These are phyloP conservation scores for Trichophyton benhamiae DNA, from an alignment of 2,329 filamentous ascomycete species.

Conservation along the genomic window DNA sequence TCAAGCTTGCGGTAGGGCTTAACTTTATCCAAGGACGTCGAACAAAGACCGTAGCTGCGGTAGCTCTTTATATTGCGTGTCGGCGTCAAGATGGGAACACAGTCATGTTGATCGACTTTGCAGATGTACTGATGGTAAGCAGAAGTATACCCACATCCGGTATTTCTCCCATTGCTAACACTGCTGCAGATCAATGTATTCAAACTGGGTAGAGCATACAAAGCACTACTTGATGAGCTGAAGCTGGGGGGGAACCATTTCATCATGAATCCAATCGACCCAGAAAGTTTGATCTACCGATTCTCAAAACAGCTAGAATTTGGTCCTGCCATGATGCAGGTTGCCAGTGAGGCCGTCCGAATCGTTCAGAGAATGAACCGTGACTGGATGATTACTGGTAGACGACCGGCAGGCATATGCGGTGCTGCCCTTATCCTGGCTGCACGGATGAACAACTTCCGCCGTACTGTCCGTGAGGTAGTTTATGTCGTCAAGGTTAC, in stretches of 20 bases:
- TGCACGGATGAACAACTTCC: slow-evolving; percentile 96
- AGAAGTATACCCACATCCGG: not conserved
- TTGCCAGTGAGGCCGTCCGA: slow-evolving; percentile 75
- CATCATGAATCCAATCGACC: slow-evolving; percentile 62
- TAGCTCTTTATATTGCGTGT: slow-evolving; percentile 81
- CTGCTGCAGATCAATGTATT: slow-evolving; percentile 67
- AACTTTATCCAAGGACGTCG: slow-evolving; percentile 80
- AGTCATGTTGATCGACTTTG: slow-evolving; percentile 89
- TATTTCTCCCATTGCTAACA: slow-evolving; percentile 15
- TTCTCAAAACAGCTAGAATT: slow-evolving; percentile 92
- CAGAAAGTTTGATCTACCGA: slow-evolving; percentile 81
- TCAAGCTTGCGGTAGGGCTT: slow-evolving; percentile 59
- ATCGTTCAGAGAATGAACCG: slow-evolving; percentile 87
- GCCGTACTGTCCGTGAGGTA: slow-evolving; percentile 80
- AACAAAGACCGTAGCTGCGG: slow-evolving; percentile 73
- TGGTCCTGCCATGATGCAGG: slow-evolving; percentile 63
- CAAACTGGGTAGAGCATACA: slow-evolving; percentile 79
- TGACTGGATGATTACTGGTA: slow-evolving; percentile 94
- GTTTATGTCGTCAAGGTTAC: slow-evolving; percentile 98
- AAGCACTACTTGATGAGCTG: slow-evolving; percentile 57
- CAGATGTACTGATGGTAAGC: slow-evolving; percentile 56
- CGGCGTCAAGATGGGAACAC: slow-evolving; percentile 66
- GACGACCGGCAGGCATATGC: slow-evolving; percentile 84
- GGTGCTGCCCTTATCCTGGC: slow-evolving; percentile 90
- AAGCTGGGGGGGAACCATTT: slow-evolving; percentile 46